Percentiles rank a stretch among this genome's conserved stretches.
Conservation (phyloP, 139 green algal species). For the Astrephomene gubernaculifera region DNA sequence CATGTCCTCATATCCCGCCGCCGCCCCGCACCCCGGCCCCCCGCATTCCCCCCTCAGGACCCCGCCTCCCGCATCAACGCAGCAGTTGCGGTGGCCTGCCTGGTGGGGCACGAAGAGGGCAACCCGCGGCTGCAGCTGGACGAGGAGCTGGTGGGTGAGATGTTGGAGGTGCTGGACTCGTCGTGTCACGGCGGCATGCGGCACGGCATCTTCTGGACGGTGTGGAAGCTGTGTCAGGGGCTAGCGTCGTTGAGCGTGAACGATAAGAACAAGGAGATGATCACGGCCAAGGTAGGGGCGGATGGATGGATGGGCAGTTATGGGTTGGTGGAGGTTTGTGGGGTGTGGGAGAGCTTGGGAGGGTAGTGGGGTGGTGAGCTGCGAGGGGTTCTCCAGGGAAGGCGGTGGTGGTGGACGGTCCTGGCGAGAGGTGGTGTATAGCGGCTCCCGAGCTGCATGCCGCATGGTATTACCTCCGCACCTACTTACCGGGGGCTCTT, state of each 20-base stretch:
- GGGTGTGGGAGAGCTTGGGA: too few relatives aligned
- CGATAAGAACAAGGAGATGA: constrained; percentile 61
- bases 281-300: constrained; percentile 38
- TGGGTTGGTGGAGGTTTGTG: too few relatives aligned
- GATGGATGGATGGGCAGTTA: too few relatives aligned
- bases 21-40: neutral
- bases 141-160: constrained; percentile 54
- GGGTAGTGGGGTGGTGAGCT: too few relatives aligned
- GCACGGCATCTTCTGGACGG: constrained; percentile 64
- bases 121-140: constrained; percentile 54
- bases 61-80: constrained; percentile 63
- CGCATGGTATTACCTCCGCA: too few relatives aligned
- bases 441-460: too few relatives aligned
- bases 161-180: constrained; percentile 60
- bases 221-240: constrained; percentile 68
- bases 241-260: constrained; percentile 59
- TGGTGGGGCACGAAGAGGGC: constrained; percentile 65
- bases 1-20: neutral
- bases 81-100: constrained; percentile 58
- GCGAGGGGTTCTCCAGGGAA: too few relatives aligned
- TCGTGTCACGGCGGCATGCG: constrained; percentile 46
- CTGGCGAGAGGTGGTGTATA: too few relatives aligned
- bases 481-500: too few relatives aligned
- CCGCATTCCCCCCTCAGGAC: constrained; percentile 29
- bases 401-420: too few relatives aligned